Percentiles rank a stretch among this genome's conserved stretches.
Conservation (phyloP, 1,139 yeast genomes). For the Yamadazyma oceani region DNA sequence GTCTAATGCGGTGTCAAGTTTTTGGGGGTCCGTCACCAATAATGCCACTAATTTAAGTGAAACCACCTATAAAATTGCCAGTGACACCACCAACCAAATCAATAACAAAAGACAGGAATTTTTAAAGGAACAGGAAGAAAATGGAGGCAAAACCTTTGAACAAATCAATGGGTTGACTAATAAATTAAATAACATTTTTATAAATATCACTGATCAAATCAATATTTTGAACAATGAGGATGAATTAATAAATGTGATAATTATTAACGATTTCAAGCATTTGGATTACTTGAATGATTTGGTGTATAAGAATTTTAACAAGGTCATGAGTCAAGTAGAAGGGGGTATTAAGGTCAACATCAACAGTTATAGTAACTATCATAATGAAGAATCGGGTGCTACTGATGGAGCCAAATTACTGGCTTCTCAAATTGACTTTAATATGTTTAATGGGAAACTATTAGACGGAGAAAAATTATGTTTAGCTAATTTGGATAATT, state of each 20-base stretch:
- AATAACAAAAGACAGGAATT: slow-evolving; percentile 43
- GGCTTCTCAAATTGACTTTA: slow-evolving; percentile 44
- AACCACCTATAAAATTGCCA: slow-evolving; percentile 45
- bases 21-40: slow-evolving; percentile 60
- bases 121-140: slow-evolving; percentile 31
- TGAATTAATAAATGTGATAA: slow-evolving; percentile 41
- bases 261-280: slow-evolving; percentile 81
- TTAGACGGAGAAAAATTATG: slow-evolving; percentile 90
- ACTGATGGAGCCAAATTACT: background rate
- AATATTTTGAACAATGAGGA: slow-evolving; percentile 67
- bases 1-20: slow-evolving; percentile 65
- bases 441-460: slow-evolving; percentile 72
- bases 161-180: slow-evolving; percentile 26
- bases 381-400: slow-evolving; percentile 5
- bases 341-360: slow-evolving; percentile 73
- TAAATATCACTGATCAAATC: slow-evolving; percentile 42
- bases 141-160: slow-evolving; percentile 21
- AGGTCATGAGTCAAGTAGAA: slow-evolving; percentile 90
- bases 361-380: slow-evolving; percentile 49
- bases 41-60: slow-evolving; percentile 45
- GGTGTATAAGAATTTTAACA: slow-evolving; percentile 68
- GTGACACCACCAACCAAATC: slow-evolving; percentile 43
- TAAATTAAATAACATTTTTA: slow-evolving; percentile 36
- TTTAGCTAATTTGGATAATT: slow-evolving; percentile 79
- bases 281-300: slow-evolving; percentile 63